These are phyloP conservation scores for Geotrichum reessii DNA, from an alignment of 1,139 yeast species.

Conservation along the genomic window DNA sequence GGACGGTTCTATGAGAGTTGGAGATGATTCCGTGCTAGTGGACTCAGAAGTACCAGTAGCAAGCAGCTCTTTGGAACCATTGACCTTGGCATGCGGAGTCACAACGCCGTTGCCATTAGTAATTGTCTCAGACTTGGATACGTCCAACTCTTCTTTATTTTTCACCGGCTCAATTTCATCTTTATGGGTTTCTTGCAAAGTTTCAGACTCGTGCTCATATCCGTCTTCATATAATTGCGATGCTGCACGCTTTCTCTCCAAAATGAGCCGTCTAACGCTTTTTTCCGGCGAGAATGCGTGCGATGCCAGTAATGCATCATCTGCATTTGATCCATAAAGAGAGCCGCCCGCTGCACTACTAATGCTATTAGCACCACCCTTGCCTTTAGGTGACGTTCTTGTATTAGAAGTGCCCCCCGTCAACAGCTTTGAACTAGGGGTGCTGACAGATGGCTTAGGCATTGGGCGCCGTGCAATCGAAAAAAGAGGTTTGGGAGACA, in stretches of 20 bases:
- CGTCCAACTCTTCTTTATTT: not conserved
- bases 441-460: not conserved
- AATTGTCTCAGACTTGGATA: not conserved
- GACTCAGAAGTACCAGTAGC: not conserved
- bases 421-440: not conserved
- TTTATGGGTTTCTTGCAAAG: not conserved
- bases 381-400: not conserved
- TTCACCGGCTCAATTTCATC: not conserved
- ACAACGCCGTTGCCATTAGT: not conserved
- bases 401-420: not conserved
- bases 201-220: not conserved
- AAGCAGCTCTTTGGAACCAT: not conserved
- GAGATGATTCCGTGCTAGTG: not conserved
- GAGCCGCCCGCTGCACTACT: not conserved
- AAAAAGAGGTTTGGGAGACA: conserved; percentile 47
- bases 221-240: not conserved
- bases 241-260: not conserved
- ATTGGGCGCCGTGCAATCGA: not conserved
- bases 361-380: not conserved
- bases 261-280: conserved; percentile 50
- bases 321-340: conserved; percentile 43
- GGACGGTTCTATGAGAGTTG: not conserved
- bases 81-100: not conserved
- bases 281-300: conserved; percentile 56
- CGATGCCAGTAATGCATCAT: conserved; percentile 63